Percentiles rank a stretch among this genome's conserved stretches.
Evolutionary conservation across 805 yeast genomes (phyloP).

Genomic region (Candida jianshihensis): DNA sequence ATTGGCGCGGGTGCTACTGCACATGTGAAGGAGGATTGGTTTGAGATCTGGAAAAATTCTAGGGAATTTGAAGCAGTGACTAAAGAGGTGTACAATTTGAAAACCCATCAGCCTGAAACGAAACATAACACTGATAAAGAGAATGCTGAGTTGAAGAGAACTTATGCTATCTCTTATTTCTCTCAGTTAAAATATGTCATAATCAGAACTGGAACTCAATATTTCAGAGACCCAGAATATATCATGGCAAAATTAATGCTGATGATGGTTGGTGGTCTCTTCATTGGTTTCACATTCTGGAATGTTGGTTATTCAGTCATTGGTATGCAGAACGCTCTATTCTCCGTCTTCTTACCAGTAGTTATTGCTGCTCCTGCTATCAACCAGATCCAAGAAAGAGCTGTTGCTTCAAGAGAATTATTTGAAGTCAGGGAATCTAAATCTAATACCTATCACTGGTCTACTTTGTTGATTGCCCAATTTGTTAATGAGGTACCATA

Average conservation of each 20-base stretch:
- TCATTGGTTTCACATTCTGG: constrained; percentile 65
- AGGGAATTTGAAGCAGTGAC: constrained; percentile 32
- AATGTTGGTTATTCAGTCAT: constrained; percentile 54
- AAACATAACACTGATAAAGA: constrained; percentile 22
- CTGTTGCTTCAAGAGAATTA: constrained; percentile 49
- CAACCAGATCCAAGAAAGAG: constrained; percentile 60
- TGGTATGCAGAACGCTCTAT: constrained; percentile 61
- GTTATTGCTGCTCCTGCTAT: constrained; percentile 45
- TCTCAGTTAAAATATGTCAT: constrained; percentile 40
- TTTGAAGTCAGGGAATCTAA: constrained; percentile 72
- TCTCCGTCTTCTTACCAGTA: constrained; percentile 50
- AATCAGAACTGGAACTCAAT: constrained; percentile 48
- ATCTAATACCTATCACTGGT: constrained; percentile 65
- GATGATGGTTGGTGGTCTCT: constrained; percentile 45
- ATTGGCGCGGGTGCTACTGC: constrained; percentile 83
- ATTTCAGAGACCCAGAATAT: constrained; percentile 59
- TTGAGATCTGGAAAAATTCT: constrained; percentile 50
- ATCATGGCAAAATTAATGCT: constrained; percentile 51
- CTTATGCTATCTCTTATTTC: constrained; percentile 28
- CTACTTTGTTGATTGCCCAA: constrained; percentile 42
- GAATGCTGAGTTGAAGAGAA: too few relatives aligned
- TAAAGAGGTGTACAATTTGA: constrained; percentile 29
- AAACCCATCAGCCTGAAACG: too few relatives aligned
- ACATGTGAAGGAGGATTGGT: constrained; percentile 50
- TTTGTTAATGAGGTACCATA: constrained; percentile 40